Conservation (phyloP, 2,329 filamentous ascomycete genomes). For the Gyromitra esculenta region DNA sequence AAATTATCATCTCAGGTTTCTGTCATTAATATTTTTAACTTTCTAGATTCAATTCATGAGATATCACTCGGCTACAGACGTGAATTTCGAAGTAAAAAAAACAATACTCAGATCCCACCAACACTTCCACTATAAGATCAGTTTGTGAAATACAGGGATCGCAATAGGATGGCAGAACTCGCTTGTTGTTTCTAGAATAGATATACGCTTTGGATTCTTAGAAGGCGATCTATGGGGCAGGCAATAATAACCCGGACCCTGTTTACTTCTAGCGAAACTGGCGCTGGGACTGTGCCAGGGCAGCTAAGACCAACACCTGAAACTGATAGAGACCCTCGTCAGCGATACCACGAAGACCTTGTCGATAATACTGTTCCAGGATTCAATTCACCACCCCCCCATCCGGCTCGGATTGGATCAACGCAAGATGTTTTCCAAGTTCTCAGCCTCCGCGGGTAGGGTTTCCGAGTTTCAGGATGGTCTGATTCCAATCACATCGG, state of each 20-base stretch:
- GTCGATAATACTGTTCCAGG: not conserved
- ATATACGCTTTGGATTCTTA: not conserved
- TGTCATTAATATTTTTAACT: too few relatives aligned
- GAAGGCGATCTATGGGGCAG: not conserved
- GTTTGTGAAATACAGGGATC: not conserved
- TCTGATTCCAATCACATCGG: not conserved
- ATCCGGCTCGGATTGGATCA: not conserved
- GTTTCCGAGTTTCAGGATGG: slow-evolving; percentile 14
- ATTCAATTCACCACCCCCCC: not conserved
- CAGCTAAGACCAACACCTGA: not conserved
- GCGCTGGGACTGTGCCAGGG: not conserved
- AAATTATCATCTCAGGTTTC: too few relatives aligned
- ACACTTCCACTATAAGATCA: not conserved
- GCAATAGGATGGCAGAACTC: not conserved
- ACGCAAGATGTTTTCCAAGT: not conserved
- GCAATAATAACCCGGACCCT: not conserved
- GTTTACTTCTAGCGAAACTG: not conserved
- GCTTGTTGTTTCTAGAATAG: not conserved
- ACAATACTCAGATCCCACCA: not conserved
- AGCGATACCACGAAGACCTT: not conserved
- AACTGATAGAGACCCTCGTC: not conserved
- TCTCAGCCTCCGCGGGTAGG: not conserved
- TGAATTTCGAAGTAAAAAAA: not conserved
- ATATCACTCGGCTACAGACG: not conserved
- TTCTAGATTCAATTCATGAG: not conserved